A percentile compares a stretch with the other conserved stretches of the same genome.
These are phyloP conservation scores for Grifola frondosa DNA, from an alignment of 1,284 basidiomycete species.

Conservation along the genomic window DNA sequence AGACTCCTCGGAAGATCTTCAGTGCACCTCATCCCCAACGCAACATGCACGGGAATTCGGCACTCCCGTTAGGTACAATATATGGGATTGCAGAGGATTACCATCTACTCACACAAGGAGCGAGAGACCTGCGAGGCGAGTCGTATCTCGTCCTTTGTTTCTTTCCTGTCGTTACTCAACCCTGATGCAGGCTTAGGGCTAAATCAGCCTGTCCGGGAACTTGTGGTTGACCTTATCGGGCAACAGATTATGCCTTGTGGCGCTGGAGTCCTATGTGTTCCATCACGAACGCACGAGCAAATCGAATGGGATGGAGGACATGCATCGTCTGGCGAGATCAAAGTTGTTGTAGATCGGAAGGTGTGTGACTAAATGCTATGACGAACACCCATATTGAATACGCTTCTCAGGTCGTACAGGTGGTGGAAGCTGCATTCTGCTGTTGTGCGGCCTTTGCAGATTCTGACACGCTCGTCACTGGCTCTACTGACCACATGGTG, in stretches of 20 bases:
- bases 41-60: slow-evolving; percentile 66
- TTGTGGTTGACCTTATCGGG: slow-evolving; percentile 56
- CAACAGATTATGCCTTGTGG: slow-evolving; percentile 68
- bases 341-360: slow-evolving; percentile 61
- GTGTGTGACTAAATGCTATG: slow-evolving; percentile 36
- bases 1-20: slow-evolving; percentile 91
- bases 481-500: slow-evolving; percentile 74
- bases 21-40: slow-evolving; percentile 77
- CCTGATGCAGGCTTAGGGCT: slow-evolving; percentile 47
- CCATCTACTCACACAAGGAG: slow-evolving; percentile 58
- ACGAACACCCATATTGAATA: slow-evolving; percentile 2
- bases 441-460: slow-evolving; percentile 79
- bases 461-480: slow-evolving; percentile 69
- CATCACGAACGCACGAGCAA: slow-evolving; percentile 63
- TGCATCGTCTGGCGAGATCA: slow-evolving; percentile 50
- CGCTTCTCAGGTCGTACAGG: slow-evolving; percentile 58
- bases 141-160: slow-evolving; percentile 14
- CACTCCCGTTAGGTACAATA: slow-evolving; percentile 66
- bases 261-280: slow-evolving; percentile 57
- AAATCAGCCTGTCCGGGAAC: slow-evolving; percentile 45
- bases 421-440: slow-evolving; percentile 72
- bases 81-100: slow-evolving; percentile 83
- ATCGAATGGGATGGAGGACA: slow-evolving; percentile 58
- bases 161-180: slow-evolving; percentile 7
- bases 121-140: slow-evolving; percentile 59